Evolutionary conservation across 2,329 filamentous ascomycete species (phyloP).

Genomic region (Xylaria hypoxylon): DNA sequence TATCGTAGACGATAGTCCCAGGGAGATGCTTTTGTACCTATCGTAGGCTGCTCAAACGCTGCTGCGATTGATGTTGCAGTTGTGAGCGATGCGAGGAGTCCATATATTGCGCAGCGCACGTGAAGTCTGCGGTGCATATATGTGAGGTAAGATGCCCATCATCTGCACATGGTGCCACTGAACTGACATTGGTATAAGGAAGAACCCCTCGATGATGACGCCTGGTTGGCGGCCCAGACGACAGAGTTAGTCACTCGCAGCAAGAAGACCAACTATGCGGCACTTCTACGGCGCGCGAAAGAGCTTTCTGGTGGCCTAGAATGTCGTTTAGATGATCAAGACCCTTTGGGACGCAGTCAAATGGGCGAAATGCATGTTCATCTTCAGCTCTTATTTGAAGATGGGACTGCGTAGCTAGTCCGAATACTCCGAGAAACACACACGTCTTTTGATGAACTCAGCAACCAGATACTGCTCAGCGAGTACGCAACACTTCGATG

Average conservation of each 20-base stretch:
- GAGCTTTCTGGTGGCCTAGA: conserved; percentile 36
- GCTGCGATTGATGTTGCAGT: conserved; percentile 29
- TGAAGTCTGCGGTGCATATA: conserved; percentile 16
- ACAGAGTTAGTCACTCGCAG: conserved; percentile 37
- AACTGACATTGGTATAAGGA: conserved; percentile 17
- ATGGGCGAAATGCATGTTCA: conserved; percentile 32
- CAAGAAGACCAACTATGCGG: conserved; percentile 36
- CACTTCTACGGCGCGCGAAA: conserved; percentile 36
- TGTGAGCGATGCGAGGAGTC: conserved; percentile 35
- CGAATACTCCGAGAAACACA: conserved; percentile 19
- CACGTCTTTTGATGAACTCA: conserved; percentile 30
- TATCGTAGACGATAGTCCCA: too few species aligned
- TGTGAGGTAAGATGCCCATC: conserved; percentile 21
- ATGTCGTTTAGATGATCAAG: conserved; percentile 34
- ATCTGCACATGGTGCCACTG: neutral
- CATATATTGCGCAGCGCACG: conserved; percentile 30
- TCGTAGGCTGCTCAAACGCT: conserved; percentile 22
- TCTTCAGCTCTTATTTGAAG: conserved; percentile 27
- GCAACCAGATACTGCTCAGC: conserved; percentile 28
- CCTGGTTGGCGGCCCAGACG: conserved; percentile 37
- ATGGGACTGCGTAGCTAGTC: conserved; percentile 25
- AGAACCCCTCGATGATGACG: conserved; percentile 38
- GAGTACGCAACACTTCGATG: conserved; percentile 27
- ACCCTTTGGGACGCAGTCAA: conserved; percentile 21
- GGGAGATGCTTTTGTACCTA: too few species aligned